These are phyloP conservation scores for Phytophthora aleatoria DNA, from an alignment of 352 stramenopile genomes.

Conservation along the genomic window DNA sequence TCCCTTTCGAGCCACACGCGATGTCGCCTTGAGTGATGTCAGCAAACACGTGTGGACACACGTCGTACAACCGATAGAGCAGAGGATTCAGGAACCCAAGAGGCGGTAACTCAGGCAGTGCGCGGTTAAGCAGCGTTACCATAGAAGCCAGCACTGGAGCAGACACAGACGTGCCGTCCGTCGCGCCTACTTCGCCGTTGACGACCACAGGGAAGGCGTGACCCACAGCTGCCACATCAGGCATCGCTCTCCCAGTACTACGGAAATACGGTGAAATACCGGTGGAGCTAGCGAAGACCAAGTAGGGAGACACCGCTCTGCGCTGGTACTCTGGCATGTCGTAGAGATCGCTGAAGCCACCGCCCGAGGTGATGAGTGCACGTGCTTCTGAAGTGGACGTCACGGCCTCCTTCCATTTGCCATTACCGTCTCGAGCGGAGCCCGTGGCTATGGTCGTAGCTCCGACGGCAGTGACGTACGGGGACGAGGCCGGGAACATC, in stretches of 20 bases:
- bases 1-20: constrained; percentile 49
- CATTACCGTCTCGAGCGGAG: constrained; percentile 7
- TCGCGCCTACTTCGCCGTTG: constrained; percentile 54
- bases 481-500: constrained; percentile 76
- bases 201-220: constrained; percentile 68
- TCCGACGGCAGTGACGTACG: constrained; percentile 73
- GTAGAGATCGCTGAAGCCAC: constrained; percentile 69
- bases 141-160: constrained; percentile 72
- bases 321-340: constrained; percentile 54
- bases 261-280: constrained; percentile 46
- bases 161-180: constrained; percentile 77
- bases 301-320: constrained; percentile 42
- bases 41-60: constrained; percentile 71
- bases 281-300: constrained; percentile 30
- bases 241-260: constrained; percentile 52
- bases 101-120: constrained; percentile 38
- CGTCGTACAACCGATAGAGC: constrained; percentile 62
- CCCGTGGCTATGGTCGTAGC: constrained; percentile 51
- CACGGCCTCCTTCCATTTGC: constrained; percentile 55
- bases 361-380: constrained; percentile 77
- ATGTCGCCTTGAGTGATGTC: constrained; percentile 73
- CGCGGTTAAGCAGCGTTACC: constrained; percentile 62
- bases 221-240: constrained; percentile 68
- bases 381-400: constrained; percentile 44
- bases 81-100: constrained; percentile 79